phyloP scores from a whole-genome alignment of 495 filamentous ascomycete species.

The Aspergillus leporis region DNA sequence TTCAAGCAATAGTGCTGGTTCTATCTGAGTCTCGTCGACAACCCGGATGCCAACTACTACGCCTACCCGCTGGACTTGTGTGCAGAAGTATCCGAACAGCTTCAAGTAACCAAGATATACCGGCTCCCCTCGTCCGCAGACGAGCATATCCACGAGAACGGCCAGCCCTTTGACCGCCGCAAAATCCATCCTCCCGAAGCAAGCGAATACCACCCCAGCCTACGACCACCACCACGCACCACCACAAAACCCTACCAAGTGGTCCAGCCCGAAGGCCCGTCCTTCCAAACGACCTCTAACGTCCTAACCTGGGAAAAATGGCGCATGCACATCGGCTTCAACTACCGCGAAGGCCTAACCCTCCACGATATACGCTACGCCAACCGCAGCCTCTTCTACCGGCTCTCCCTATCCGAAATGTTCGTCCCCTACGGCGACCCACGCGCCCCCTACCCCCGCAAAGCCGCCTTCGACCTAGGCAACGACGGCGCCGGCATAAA shows the following conservation, averaged over 20 bases:
- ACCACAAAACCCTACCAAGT: constrained; percentile 76
- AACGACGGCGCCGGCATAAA: constrained; percentile 64
- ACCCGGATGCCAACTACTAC: constrained; percentile 63
- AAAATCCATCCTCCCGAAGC: constrained; percentile 43
- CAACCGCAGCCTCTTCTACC: constrained; percentile 64
- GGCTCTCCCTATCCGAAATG: constrained; percentile 75
- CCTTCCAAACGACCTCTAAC: constrained; percentile 55
- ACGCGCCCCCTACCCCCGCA: constrained; percentile 62
- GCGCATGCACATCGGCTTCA: constrained; percentile 65
- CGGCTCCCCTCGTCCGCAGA: constrained; percentile 34
- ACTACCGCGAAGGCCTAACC: constrained; percentile 62
- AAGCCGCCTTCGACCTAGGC: constrained; percentile 70
- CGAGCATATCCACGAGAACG: constrained; percentile 24
- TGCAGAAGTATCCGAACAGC: constrained; percentile 60
- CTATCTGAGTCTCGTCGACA: constrained; percentile 28
- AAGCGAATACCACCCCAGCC: constrained; percentile 68
- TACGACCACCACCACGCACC: constrained; percentile 47
- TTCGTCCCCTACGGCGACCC: constrained; percentile 67
- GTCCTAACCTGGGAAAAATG: constrained; percentile 64
- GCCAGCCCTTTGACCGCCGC: constrained; percentile 25
- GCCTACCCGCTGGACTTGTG: constrained; percentile 71
- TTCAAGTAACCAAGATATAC: constrained; percentile 54
- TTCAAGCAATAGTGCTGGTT: constrained; percentile 30
- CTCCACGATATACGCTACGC: constrained; percentile 68
- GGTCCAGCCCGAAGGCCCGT: constrained; percentile 74